phyloP scores from a whole-genome alignment of 140 eudicot genomes.

The Flaveria floridana region DNA sequence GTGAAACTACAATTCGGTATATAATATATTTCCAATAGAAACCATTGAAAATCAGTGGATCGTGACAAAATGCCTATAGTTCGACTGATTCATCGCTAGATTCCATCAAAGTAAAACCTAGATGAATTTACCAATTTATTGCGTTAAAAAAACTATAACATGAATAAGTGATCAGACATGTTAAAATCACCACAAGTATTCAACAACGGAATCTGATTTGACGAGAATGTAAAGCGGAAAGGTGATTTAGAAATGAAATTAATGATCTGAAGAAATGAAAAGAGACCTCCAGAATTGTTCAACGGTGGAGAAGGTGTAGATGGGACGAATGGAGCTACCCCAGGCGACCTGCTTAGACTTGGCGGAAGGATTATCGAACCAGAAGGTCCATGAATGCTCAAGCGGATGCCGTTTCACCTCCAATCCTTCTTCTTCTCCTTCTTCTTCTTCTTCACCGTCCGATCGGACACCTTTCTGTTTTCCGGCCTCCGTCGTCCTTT shows the following conservation, averaged over 20 bases:
- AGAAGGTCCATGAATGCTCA: constrained; percentile 87
- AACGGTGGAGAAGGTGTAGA: constrained; percentile 82
- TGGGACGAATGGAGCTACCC: constrained; percentile 80
- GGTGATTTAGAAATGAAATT: too few relatives aligned
- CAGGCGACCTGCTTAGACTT: constrained; percentile 71
- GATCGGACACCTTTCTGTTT: constrained; percentile 19
- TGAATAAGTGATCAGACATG: too few relatives aligned
- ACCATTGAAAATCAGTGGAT: not conserved
- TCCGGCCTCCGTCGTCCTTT: constrained; percentile 15
- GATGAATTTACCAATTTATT: too few relatives aligned
- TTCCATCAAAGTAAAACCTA: too few relatives aligned
- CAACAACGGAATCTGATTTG: too few relatives aligned
- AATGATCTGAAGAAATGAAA: not conserved
- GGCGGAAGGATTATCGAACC: constrained; percentile 78
- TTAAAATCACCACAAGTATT: too few relatives aligned
- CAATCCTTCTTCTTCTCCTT: constrained; percentile 36
- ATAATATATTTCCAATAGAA: not conserved
- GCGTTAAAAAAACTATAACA: too few relatives aligned
- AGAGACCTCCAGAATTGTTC: constrained; percentile 84
- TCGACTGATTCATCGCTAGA: not conserved
- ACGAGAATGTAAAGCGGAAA: too few relatives aligned
- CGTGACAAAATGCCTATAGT: not conserved
- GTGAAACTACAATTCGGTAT: not conserved
- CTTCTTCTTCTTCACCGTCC: constrained; percentile 38
- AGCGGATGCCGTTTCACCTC: constrained; percentile 48